phyloP scores from a whole-genome alignment of 176 grass and related monocot species.

The Cenchrus fungigraminus region DNA sequence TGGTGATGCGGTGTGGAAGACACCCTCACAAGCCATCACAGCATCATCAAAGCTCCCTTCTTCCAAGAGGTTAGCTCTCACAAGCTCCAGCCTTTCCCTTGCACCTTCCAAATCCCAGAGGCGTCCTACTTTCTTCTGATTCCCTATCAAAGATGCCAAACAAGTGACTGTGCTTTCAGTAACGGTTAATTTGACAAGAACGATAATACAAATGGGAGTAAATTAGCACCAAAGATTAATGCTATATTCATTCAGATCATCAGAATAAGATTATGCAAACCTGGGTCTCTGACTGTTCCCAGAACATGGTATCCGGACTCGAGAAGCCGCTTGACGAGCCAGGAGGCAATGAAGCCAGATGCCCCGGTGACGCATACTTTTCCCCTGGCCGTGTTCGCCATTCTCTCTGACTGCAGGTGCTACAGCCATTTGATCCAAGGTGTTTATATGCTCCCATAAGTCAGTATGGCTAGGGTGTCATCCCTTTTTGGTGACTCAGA shows the following conservation, averaged over 20 bases:
- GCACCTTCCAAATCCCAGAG: slow-evolving; percentile 77
- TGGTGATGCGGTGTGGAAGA: slow-evolving; percentile 87
- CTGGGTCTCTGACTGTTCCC: slow-evolving; percentile 87
- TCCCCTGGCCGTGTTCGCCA: slow-evolving; percentile 47
- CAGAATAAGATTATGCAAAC: slow-evolving; percentile 37
- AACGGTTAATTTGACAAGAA: not conserved
- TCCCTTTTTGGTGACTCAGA: slow-evolving; percentile 39
- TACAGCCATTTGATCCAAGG: slow-evolving; percentile 29
- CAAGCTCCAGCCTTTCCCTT: slow-evolving; percentile 76
- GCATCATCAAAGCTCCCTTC: slow-evolving; percentile 87
- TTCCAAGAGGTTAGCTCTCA: slow-evolving; percentile 72
- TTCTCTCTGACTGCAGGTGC: slow-evolving; percentile 40
- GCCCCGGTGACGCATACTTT: slow-evolving; percentile 90
- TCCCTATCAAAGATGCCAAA: slow-evolving; percentile 46
- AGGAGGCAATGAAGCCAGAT: slow-evolving; percentile 83
- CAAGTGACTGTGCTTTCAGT: not conserved
- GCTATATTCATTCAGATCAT: not conserved
- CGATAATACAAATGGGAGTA: not conserved
- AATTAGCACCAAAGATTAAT: not conserved
- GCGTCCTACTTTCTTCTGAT: slow-evolving; percentile 79
- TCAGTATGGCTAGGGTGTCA: slow-evolving; percentile 16
- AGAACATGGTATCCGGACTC: slow-evolving; percentile 76
- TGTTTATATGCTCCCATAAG: slow-evolving; percentile 27
- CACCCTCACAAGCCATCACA: slow-evolving; percentile 74
- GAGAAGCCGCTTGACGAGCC: slow-evolving; percentile 83